Evolutionary conservation across 352 stramenopile species (phyloP).

Genomic region (Pythium angustatum): DNA sequence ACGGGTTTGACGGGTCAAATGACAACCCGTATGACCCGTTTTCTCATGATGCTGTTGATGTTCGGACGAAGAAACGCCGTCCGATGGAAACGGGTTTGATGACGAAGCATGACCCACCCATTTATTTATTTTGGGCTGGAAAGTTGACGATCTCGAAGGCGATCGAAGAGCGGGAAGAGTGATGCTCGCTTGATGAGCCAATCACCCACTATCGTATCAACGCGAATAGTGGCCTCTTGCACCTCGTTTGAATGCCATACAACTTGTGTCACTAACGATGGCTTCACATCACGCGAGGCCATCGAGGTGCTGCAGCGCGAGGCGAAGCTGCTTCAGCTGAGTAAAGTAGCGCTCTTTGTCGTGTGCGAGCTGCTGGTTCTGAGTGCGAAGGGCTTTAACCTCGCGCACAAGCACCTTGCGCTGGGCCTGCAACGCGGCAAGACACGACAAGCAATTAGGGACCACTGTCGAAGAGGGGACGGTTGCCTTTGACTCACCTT

Average conservation of each 20-base stretch:
- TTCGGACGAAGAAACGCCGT: background rate
- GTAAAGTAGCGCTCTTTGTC: conserved; percentile 76
- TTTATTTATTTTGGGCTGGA: background rate
- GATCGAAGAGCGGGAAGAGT: conserved; percentile 27
- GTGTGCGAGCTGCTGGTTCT: conserved; percentile 62
- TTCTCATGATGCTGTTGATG: too few species aligned
- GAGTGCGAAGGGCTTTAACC: conserved; percentile 66
- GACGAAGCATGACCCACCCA: conserved; percentile 6
- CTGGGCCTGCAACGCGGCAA: conserved; percentile 38
- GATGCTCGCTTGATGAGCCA: conserved; percentile 24
- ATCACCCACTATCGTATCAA: conserved; percentile 5
- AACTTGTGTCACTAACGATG: conserved; percentile 15
- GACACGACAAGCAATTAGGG: background rate
- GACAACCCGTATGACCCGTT: too few species aligned
- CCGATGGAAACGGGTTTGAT: conserved; percentile 20
- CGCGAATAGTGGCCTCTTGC: conserved; percentile 1
- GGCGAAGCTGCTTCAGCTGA: conserved; percentile 77
- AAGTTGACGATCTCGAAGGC: conserved; percentile 31
- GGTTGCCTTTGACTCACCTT: too few species aligned
- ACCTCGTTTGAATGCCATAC: conserved; percentile 1
- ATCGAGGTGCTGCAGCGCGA: conserved; percentile 71
- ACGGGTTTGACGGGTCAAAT: conserved; percentile 5
- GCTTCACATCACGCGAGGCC: conserved; percentile 34
- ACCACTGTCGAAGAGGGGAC: too few species aligned
- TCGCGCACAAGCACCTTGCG: conserved; percentile 82